Base-by-base conservation (phyloP, 169 alveolate genomes). In the Eimeria mitis region DNA sequence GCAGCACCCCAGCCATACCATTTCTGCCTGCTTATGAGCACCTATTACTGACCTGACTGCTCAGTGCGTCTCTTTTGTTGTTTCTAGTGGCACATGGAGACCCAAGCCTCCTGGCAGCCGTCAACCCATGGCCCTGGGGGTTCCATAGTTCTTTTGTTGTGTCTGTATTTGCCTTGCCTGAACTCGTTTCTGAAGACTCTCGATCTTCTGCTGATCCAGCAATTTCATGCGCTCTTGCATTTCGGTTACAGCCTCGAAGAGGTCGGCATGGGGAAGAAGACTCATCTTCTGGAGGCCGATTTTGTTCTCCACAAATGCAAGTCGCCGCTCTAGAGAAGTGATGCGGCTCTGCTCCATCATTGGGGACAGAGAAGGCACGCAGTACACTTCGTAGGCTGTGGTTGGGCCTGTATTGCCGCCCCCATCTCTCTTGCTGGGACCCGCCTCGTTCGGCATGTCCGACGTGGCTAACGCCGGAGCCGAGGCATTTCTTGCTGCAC, bases 321-420 rank as follows among this genome's bases (percentile, higher is more conserved):
- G 88, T n/a, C 96, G 94, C 70, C 95, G 71, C 75, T 94, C 96
- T 40, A 94, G 84, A 40, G 94, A 40, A 34, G 95, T 68, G 52
- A 94, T 71, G 59, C 96, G 68, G 56, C 95, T 75, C 56, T 78
- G 79, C 63, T 94, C 96, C 59, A 94, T 49, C 90, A 94, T 54
- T 19, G 96, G 96, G 54, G 83, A 31, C 37, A 94, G 73, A 0
- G 96, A 94, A 23, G 96, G 96, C 68, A 94, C 95, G 79, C 96
- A 94, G 85, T 94, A 94, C 52, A 94, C 90, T 37, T 94, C 96
- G 61, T 94, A 91, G 44, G 89, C 84, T 1, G 95, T 91, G 59
- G 85, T 47, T 9, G 13, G 75, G 54, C 34, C 25, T 52, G 70
- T 19, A 37, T 56, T 23, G 83, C 59, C 71, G 31, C 88, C 75